A percentile compares a stretch with the other conserved stretches of the same genome.
These are phyloP conservation scores for Clarireedia monteithiana DNA, from an alignment of 2,329 filamentous ascomycete species.

Conservation along the genomic window DNA sequence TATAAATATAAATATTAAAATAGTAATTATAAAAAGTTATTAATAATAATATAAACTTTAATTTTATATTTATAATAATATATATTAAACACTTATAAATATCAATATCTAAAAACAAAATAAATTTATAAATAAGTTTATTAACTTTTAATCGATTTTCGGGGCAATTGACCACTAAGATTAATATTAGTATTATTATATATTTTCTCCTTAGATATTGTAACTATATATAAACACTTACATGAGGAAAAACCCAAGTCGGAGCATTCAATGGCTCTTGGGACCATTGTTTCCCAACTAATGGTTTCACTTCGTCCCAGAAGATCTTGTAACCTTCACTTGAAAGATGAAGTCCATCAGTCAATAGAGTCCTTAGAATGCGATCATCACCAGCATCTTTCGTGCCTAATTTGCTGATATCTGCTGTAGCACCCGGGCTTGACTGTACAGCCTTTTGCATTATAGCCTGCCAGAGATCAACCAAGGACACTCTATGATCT, in stretches of 20 bases:
- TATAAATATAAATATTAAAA: too few relatives aligned
- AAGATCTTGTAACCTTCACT: constrained; percentile 26
- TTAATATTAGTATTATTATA: neutral
- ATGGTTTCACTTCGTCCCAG: constrained; percentile 17
- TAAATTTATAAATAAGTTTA: too few relatives aligned
- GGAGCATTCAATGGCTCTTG: constrained; percentile 14
- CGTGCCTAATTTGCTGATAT: constrained; percentile 15
- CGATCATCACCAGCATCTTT: constrained; percentile 16
- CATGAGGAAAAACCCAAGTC: constrained; percentile 25
- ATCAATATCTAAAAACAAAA: too few relatives aligned
- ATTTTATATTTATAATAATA: too few relatives aligned
- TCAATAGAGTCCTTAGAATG: constrained; percentile 15
- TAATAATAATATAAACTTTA: too few relatives aligned
- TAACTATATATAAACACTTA: neutral
- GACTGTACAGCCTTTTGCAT: constrained; percentile 59
- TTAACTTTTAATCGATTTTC: constrained; percentile 3
- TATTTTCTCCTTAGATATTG: too few relatives aligned
- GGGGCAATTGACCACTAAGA: neutral
- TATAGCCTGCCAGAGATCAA: constrained; percentile 75
- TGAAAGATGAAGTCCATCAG: constrained; percentile 27
- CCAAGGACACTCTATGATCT: constrained; percentile 44
- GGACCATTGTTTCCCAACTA: constrained; percentile 20
- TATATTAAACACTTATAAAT: too few relatives aligned
- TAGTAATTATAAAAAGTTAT: too few relatives aligned
- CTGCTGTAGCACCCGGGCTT: constrained; percentile 31